Percentiles rank a stretch among this genome's conserved stretches.
Evolutionary conservation across 345 rosid species (phyloP).

Genomic region (Aquilaria malaccensis): DNA sequence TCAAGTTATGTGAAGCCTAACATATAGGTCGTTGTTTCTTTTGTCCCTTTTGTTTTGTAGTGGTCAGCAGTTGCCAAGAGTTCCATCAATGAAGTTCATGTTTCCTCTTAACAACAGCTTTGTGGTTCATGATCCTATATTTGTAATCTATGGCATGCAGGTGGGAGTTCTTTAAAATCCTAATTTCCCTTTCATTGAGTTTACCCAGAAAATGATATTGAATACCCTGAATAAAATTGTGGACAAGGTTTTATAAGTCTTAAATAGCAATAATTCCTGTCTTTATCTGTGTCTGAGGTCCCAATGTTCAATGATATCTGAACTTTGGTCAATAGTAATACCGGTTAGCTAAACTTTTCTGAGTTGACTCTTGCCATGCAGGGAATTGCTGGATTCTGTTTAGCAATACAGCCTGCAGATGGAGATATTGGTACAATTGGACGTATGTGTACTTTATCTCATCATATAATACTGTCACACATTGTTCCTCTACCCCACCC

Average conservation of each 20-base stretch:
- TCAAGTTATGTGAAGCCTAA: too few species aligned
- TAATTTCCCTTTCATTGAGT: background rate
- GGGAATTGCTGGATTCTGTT: slow-evolving; percentile 56
- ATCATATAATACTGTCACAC: background rate
- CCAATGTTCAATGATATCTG: too few species aligned
- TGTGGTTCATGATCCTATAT: slow-evolving; percentile 61
- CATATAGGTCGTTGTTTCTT: too few species aligned
- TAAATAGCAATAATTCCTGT: too few species aligned
- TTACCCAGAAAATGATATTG: too few species aligned
- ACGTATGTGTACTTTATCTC: slow-evolving; percentile 28
- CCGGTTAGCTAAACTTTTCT: background rate
- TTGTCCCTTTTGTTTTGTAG: slow-evolving; percentile 25
- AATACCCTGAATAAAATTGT: too few species aligned
- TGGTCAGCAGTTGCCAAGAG: slow-evolving; percentile 34
- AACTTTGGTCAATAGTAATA: too few species aligned
- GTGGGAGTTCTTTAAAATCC: slow-evolving; percentile 25
- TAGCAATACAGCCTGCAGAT: slow-evolving; percentile 60
- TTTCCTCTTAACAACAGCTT: slow-evolving; percentile 69
- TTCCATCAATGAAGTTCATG: slow-evolving; percentile 60
- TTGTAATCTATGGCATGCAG: slow-evolving; percentile 50
- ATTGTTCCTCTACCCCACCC: background rate
- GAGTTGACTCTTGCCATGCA: slow-evolving; percentile 17
- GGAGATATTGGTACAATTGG: slow-evolving; percentile 61
- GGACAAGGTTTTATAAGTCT: too few species aligned
- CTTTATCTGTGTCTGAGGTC: too few species aligned